These are phyloP conservation scores for Cryomyces minteri DNA, from an alignment of 495 filamentous ascomycete genomes.

Conservation along the genomic window DNA sequence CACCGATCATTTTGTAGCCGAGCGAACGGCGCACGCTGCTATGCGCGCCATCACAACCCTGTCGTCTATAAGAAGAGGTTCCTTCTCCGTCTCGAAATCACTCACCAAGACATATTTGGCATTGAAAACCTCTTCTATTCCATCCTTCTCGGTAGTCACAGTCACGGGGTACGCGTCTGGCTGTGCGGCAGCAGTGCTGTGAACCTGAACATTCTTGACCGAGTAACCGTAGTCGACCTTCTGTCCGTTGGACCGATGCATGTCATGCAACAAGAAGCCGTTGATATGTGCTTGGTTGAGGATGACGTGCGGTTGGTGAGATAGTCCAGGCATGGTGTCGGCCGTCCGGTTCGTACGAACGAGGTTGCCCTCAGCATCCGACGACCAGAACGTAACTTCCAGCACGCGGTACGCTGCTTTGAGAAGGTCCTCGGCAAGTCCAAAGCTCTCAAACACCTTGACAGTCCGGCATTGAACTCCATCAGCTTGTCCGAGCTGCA, in stretches of 20 bases:
- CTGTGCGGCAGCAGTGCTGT: slow-evolving; percentile 1
- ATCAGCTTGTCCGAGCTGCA: slow-evolving; percentile 59
- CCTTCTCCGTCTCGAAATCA: not conserved
- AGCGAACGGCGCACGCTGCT: slow-evolving; percentile 47
- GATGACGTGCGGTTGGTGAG: slow-evolving; percentile 55
- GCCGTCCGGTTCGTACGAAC: slow-evolving; percentile 32
- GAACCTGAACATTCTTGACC: slow-evolving; percentile 6
- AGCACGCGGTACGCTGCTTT: slow-evolving; percentile 51
- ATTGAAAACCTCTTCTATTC: slow-evolving; percentile 30
- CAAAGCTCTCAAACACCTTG: slow-evolving; percentile 67
- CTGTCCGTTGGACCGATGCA: slow-evolving; percentile 7
- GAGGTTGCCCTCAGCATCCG: slow-evolving; percentile 25
- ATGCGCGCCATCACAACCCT: slow-evolving; percentile 69
- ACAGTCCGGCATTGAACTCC: slow-evolving; percentile 66
- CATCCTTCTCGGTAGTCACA: slow-evolving; percentile 33
- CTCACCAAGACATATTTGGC: slow-evolving; percentile 53
- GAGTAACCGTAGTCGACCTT: not conserved
- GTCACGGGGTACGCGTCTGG: slow-evolving; percentile 21
- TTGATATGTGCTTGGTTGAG: slow-evolving; percentile 48
- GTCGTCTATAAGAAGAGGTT: not conserved
- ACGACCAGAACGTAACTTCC: slow-evolving; percentile 30
- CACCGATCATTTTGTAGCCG: slow-evolving; percentile 53
- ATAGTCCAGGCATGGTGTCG: slow-evolving; percentile 45
- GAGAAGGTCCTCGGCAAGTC: slow-evolving; percentile 50
- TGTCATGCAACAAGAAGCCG: slow-evolving; percentile 12